phyloP scores from a whole-genome alignment of 2,329 filamentous ascomycete genomes.

The Malbranchea cinnamomea region DNA sequence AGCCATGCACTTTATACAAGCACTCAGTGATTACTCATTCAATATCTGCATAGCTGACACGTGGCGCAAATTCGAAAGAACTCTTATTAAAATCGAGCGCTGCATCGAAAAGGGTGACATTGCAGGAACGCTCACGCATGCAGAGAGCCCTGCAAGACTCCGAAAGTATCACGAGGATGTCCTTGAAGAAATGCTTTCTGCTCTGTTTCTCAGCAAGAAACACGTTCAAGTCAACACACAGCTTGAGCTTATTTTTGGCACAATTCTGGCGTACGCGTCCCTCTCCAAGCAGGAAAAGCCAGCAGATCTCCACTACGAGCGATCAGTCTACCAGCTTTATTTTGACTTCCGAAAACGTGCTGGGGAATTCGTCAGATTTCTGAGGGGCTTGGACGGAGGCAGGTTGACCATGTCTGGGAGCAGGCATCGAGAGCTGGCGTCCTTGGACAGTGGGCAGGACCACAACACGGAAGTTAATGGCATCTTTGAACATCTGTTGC shows the following conservation, averaged over 20 bases:
- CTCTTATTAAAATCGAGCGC: constrained; percentile 48
- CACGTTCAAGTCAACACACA: constrained; percentile 59
- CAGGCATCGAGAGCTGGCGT: constrained; percentile 14
- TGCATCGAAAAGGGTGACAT: constrained; percentile 36
- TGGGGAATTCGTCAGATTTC: constrained; percentile 55
- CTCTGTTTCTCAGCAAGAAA: constrained; percentile 56
- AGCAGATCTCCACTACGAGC: constrained; percentile 3
- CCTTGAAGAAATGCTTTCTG: constrained; percentile 60
- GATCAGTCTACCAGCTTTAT: constrained; percentile 40
- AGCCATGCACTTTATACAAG: constrained; percentile 63
- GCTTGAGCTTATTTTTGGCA: constrained; percentile 59
- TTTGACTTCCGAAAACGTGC: constrained; percentile 54
- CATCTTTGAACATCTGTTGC: constrained; percentile 51
- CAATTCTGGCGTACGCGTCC: constrained; percentile 54
- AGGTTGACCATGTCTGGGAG: constrained; percentile 28
- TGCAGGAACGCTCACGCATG: constrained; percentile 32
- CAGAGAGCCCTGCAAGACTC: constrained; percentile 50
- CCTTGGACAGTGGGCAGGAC: constrained; percentile 14
- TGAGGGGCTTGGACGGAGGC: constrained; percentile 54
- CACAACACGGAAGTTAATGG: constrained; percentile 34
- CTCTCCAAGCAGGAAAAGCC: constrained; percentile 15
- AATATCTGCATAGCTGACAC: constrained; percentile 58
- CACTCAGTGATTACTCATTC: constrained; percentile 62
- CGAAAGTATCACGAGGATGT: constrained; percentile 56
- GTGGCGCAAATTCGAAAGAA: constrained; percentile 56